A percentile compares a stretch with the other conserved stretches of the same genome.
phyloP scores from a whole-genome alignment of 495 filamentous ascomycete species.

The Lepidopterella palustris region DNA sequence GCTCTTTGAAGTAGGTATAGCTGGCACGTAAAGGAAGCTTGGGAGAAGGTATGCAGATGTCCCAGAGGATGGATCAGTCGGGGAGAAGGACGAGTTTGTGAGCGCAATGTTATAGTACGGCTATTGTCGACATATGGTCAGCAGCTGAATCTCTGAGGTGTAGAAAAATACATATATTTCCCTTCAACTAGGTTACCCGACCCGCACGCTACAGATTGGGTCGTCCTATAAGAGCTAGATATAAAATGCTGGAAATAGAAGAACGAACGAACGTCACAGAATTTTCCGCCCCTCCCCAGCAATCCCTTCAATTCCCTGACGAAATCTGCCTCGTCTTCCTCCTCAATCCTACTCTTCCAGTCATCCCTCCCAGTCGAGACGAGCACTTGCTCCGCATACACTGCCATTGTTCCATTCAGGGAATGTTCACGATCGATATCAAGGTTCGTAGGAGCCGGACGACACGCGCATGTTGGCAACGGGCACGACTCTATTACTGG shows the following conservation, averaged over 20 bases:
- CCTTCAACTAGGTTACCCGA: not conserved
- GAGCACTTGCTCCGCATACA: constrained; percentile 76
- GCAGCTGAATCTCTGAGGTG: not conserved
- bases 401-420: constrained; percentile 67
- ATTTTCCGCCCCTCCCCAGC: constrained; percentile 58
- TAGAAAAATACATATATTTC: not conserved
- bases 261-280: constrained; percentile 57
- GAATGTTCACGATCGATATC: constrained; percentile 65
- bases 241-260: not conserved
- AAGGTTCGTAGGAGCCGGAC: constrained; percentile 58
- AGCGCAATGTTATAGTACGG: constrained; percentile 73
- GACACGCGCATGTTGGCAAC: constrained; percentile 63
- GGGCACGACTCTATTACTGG: constrained; percentile 59
- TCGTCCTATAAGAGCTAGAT: not conserved
- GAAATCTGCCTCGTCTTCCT: constrained; percentile 61
- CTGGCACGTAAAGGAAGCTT: constrained; percentile 68
- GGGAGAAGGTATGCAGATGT: constrained; percentile 66
- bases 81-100: constrained; percentile 61
- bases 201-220: not conserved
- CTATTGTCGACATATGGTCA: constrained; percentile 39
- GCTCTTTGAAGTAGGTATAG: constrained; percentile 50
- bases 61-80: constrained; percentile 39
- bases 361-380: constrained; percentile 72
- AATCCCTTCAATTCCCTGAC: constrained; percentile 64
- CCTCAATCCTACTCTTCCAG: constrained; percentile 66